Conservation (phyloP, 441 rosid species). For the Croton laevigatus region DNA sequence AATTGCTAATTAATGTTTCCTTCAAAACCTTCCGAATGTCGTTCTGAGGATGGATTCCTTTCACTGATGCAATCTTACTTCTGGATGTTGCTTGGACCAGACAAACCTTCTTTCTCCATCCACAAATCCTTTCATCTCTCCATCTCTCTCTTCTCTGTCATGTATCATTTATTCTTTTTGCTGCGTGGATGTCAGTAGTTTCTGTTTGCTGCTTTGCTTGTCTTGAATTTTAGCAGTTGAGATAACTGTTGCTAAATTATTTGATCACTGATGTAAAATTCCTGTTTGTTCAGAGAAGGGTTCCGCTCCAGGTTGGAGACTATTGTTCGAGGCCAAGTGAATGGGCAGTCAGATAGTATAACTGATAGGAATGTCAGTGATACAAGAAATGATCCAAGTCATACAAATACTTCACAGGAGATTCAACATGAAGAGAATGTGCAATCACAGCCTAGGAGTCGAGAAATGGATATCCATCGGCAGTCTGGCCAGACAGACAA, state of each 20-base stretch:
- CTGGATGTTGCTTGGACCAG: no score
- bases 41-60: no score
- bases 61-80: no score
- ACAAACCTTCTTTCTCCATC: no score
- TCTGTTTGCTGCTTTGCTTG: slow-evolving; percentile 4
- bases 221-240: neutral
- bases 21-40: no score
- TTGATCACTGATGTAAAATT: slow-evolving; percentile 14
- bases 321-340: slow-evolving; percentile 65
- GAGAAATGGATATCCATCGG: slow-evolving; percentile 35
- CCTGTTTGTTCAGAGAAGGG: slow-evolving; percentile 63
- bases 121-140: no score
- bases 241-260: neutral
- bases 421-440: slow-evolving; percentile 41
- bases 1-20: no score
- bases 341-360: slow-evolving; percentile 45
- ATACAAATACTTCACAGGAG: slow-evolving; percentile 37
- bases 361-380: slow-evolving; percentile 39
- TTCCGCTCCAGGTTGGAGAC: slow-evolving; percentile 76
- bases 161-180: neutral
- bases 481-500: slow-evolving; percentile 43
- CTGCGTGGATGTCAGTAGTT: neutral
- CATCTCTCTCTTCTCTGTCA: no score
- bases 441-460: slow-evolving; percentile 43
- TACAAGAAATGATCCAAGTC: slow-evolving; percentile 37